These are phyloP conservation scores for Epithemia pelagica DNA, from an alignment of 108 stramenopile genomes.

Conservation along the genomic window DNA sequence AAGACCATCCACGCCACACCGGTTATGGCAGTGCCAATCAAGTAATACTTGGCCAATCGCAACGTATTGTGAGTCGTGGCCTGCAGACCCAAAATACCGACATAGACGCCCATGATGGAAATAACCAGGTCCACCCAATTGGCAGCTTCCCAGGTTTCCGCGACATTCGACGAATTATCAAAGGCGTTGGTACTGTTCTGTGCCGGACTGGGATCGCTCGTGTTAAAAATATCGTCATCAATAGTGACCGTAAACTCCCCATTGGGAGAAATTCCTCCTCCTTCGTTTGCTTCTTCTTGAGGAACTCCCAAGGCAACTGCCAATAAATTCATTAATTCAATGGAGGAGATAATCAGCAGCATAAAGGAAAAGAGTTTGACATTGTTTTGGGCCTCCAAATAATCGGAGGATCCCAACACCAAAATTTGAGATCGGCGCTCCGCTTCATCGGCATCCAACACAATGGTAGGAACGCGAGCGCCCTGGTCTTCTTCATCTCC, in stretches of 20 bases:
- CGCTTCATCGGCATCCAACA: conserved; percentile 65
- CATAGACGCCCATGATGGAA: conserved; percentile 57
- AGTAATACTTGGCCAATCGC: conserved; percentile 44
- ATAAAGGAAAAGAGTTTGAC: conserved; percentile 74
- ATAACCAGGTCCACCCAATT: conserved; percentile 63
- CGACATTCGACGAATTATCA: not conserved
- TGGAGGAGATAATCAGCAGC: conserved; percentile 60
- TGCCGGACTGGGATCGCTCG: not conserved
- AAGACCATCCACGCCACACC: conserved; percentile 55
- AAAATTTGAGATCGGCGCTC: conserved; percentile 66
- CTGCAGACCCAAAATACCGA: conserved; percentile 50
- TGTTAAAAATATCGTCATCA: conserved; percentile 13
- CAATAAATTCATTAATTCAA: conserved; percentile 58
- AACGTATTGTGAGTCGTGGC: conserved; percentile 68
- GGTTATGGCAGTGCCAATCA: conserved; percentile 39
- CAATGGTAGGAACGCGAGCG: conserved; percentile 71
- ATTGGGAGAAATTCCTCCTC: not conserved
- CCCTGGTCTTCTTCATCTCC: conserved; percentile 18
- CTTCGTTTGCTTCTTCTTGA: not conserved
- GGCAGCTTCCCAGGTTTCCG: conserved; percentile 35
- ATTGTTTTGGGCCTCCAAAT: conserved; percentile 71
- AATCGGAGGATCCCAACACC: conserved; percentile 60
- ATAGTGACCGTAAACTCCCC: conserved; percentile 10
- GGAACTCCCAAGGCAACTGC: conserved; percentile 56
- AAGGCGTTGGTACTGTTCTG: conserved; percentile 3